Conservation (phyloP, 371 early-diverging fungal species). For the Lichtheimia corymbifera region DNA sequence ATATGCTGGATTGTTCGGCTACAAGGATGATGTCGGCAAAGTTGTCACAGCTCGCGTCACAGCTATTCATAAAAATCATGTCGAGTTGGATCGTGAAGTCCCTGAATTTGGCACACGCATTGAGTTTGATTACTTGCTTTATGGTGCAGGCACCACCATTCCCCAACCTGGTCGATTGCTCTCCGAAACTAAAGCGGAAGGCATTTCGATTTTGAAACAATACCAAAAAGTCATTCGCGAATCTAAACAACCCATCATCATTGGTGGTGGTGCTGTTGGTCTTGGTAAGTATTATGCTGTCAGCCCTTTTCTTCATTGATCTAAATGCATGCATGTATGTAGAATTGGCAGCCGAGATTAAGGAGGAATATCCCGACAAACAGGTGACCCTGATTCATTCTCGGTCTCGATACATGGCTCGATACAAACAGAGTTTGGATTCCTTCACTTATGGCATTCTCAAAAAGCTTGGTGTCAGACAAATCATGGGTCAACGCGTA, state of each 20-base stretch:
- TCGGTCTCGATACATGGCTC: slow-evolving; percentile 51
- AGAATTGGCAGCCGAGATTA: slow-evolving; percentile 71
- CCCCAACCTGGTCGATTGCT: slow-evolving; percentile 53
- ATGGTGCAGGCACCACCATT: slow-evolving; percentile 55
- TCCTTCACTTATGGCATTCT: slow-evolving; percentile 42
- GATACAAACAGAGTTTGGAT: slow-evolving; percentile 53
- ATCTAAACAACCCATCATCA: slow-evolving; percentile 52
- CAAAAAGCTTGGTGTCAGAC: slow-evolving; percentile 48
- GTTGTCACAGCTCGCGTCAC: slow-evolving; percentile 55
- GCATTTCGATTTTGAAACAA: slow-evolving; percentile 40
- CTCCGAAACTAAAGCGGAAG: slow-evolving; percentile 43
- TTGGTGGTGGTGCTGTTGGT: slow-evolving; percentile 75
- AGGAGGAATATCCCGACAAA: slow-evolving; percentile 65
- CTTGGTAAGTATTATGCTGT: slow-evolving; percentile 32
- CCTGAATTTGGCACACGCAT: slow-evolving; percentile 49
- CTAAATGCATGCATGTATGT: slow-evolving; percentile 18
- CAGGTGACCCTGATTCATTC: slow-evolving; percentile 66
- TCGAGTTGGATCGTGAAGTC: slow-evolving; percentile 56
- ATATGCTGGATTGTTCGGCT: slow-evolving; percentile 47
- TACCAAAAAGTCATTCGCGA: slow-evolving; percentile 51
- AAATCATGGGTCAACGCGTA: slow-evolving; percentile 52
- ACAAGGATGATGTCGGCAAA: slow-evolving; percentile 47
- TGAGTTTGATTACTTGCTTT: slow-evolving; percentile 60
- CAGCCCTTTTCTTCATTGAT: neutral
- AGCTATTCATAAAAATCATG: slow-evolving; percentile 46